Percentiles rank a stretch among this genome's conserved stretches.
Evolutionary conservation across 1,139 yeast genomes (phyloP).

Genomic region (Saccharomycopsis crataegensis): DNA sequence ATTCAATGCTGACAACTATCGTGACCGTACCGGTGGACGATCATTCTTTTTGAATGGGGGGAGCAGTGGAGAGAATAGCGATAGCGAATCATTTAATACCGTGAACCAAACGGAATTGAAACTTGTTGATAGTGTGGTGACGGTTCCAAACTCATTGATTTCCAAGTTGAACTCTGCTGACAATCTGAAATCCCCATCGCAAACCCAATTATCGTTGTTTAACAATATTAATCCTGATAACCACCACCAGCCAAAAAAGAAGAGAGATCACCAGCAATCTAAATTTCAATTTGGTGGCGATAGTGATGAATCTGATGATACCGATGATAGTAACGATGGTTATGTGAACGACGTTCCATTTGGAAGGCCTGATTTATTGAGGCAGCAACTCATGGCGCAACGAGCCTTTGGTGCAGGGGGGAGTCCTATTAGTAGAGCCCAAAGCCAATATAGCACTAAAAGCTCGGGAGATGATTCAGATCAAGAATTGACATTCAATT

Average conservation of each 20-base stretch:
- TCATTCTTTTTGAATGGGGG: conserved; percentile 1
- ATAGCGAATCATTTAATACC: background rate
- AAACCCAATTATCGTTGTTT: conserved; percentile 2
- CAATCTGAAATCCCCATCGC: conserved; percentile 1
- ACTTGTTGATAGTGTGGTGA: conserved; percentile 15
- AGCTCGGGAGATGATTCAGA: conserved; percentile 3
- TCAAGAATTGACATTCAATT: conserved; percentile 11
- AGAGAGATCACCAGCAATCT: background rate
- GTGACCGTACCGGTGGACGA: conserved; percentile 1
- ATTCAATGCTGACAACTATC: conserved; percentile 6
- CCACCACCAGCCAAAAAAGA: background rate
- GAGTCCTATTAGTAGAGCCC: too few relatives aligned
- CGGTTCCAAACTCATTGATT: conserved; percentile 18
- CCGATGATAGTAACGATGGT: conserved; percentile 3
- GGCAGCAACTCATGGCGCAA: background rate
- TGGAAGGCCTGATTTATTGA: background rate
- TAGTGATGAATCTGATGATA: conserved; percentile 19
- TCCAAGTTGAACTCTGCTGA: conserved; percentile 12
- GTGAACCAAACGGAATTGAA: background rate
- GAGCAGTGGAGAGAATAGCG: background rate
- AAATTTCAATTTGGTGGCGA: conserved; percentile 14
- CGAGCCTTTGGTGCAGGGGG: background rate
- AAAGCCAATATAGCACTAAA: background rate
- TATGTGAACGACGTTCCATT: background rate
- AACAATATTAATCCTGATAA: background rate